Evolutionary conservation across 2,329 filamentous ascomycete species (phyloP).

Genomic region (Fusarium luffae): DNA sequence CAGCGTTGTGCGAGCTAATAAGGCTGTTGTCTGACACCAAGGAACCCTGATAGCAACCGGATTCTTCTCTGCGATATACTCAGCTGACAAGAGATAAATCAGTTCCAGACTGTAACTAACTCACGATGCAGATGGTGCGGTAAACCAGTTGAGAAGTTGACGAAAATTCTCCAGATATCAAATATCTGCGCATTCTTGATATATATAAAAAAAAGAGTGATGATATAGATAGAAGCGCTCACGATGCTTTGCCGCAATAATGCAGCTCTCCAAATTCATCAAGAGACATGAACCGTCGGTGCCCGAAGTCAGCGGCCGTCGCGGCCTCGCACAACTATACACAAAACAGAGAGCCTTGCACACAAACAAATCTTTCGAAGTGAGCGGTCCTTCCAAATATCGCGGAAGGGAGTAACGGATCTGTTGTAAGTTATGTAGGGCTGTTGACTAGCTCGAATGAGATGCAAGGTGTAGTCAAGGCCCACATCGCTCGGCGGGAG

Average conservation of each 20-base stretch:
- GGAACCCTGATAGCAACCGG: not conserved
- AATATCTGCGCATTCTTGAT: not conserved
- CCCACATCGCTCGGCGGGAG: conserved; percentile 21
- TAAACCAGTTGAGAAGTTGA: not conserved
- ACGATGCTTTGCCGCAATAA: conserved; percentile 5
- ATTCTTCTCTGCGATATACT: not conserved
- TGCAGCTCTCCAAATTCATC: conserved; percentile 1
- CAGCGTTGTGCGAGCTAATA: not conserved
- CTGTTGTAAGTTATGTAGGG: conserved; percentile 25
- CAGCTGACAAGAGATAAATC: not conserved
- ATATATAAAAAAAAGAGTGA: not conserved
- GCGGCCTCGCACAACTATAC: not conserved
- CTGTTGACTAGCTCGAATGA: conserved; percentile 22
- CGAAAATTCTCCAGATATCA: too few relatives aligned
- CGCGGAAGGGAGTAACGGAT: not conserved
- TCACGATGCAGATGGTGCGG: not conserved
- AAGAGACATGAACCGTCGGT: not conserved
- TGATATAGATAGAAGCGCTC: not conserved
- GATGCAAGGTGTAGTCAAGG: conserved; percentile 22
- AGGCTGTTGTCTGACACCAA: not conserved
- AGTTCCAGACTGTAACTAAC: not conserved
- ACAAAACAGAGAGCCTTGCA: conserved; percentile 2
- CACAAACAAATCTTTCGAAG: not conserved
- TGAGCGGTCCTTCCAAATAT: conserved; percentile 9
- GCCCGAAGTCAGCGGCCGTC: conserved; percentile 18